Conservation (phyloP, 2,329 filamentous ascomycete species). For the Cladosporium sp. region DNA sequence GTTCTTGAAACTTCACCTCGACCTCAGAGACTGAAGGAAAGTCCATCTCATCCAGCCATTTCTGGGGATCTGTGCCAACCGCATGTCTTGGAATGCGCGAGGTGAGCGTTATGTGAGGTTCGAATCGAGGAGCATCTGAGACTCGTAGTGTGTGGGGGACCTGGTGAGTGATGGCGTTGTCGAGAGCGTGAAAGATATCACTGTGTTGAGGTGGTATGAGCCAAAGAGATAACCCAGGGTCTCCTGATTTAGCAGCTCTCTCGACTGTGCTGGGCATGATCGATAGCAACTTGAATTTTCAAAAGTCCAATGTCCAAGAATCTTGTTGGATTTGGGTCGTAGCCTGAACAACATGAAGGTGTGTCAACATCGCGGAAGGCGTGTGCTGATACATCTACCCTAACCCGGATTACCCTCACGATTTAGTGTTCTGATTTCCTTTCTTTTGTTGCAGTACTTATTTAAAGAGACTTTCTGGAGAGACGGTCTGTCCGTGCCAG, state of each 20-base stretch:
- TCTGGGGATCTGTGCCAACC: background rate
- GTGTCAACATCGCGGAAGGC: too few relatives aligned
- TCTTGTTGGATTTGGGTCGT: too few relatives aligned
- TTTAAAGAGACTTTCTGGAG: too few relatives aligned
- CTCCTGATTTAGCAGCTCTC: background rate
- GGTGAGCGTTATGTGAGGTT: conserved; percentile 1
- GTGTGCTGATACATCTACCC: too few relatives aligned
- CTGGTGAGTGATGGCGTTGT: background rate
- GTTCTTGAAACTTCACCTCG: background rate
- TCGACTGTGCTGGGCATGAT: background rate
- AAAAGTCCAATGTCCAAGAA: too few relatives aligned
- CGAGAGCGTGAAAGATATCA: background rate
- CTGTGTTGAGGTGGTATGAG: background rate
- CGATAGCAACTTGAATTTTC: too few relatives aligned
- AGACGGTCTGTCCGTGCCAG: too few relatives aligned
- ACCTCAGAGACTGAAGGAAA: background rate
- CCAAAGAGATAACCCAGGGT: background rate
- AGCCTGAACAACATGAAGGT: too few relatives aligned
- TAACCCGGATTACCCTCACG: too few relatives aligned
- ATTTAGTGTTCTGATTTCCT: too few relatives aligned
- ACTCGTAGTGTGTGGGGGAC: background rate
- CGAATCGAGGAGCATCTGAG: background rate
- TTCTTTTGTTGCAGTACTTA: too few relatives aligned
- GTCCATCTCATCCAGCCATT: background rate
- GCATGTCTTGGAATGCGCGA: background rate